phyloP scores from a whole-genome alignment of 2,329 filamentous ascomycete species.

The Ophiocordyceps robertsii region DNA sequence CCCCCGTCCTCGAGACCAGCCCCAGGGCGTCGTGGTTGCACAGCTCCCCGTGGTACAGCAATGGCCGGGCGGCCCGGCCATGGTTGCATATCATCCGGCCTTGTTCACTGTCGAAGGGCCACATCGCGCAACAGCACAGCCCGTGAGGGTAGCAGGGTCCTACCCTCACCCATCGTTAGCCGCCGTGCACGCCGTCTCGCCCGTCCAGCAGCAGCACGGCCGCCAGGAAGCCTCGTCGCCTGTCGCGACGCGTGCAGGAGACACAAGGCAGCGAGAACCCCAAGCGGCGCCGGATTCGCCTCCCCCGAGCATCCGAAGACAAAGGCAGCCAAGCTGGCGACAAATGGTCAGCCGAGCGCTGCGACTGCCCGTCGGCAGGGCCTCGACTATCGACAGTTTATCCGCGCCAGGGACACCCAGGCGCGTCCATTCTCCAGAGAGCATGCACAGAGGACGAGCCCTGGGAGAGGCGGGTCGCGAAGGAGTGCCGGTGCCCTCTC shows the following conservation, averaged over 20 bases:
- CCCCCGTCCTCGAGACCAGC: neutral
- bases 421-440: neutral
- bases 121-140: neutral
- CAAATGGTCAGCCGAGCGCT: constrained; percentile 14
- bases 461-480: neutral
- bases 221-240: neutral
- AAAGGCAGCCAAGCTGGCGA: constrained; percentile 11
- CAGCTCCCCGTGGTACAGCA: constrained; percentile 1
- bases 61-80: neutral
- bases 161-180: neutral
- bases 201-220: neutral
- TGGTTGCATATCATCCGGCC: constrained; percentile 2
- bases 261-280: neutral
- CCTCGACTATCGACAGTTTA: constrained; percentile 20
- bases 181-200: neutral
- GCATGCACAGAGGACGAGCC: neutral
- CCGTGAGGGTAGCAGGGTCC: neutral
- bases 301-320: neutral
- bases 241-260: neutral
- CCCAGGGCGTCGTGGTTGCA: neutral
- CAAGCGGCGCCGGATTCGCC: neutral
- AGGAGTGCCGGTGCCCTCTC: neutral
- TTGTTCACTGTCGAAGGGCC: neutral
- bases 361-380: constrained; percentile 17
- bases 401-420: constrained; percentile 8